Evolutionary conservation across 208 protist species (phyloP).

Genomic region (Crithidia thermophila): DNA sequence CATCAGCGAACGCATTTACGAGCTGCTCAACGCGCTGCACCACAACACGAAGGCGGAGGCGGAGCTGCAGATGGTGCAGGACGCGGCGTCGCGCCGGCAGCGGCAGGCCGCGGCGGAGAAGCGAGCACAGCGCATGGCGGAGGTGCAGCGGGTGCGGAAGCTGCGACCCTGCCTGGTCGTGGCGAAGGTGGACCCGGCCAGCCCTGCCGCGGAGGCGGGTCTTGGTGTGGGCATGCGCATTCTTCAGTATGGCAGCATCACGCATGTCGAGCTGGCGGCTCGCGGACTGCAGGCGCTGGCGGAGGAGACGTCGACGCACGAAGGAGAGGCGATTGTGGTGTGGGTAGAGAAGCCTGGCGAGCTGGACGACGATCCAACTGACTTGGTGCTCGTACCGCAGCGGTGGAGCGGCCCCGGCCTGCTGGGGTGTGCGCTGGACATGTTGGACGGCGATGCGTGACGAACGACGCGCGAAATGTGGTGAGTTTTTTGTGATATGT

Average conservation of each 20-base stretch:
- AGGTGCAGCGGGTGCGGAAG: conserved; percentile 29
- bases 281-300: conserved; percentile 45
- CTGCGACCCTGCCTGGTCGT: conserved; percentile 56
- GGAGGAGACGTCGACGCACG: conserved; percentile 38
- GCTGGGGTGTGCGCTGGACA: conserved; percentile 77
- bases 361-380: conserved; percentile 22
- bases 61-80: conserved; percentile 53
- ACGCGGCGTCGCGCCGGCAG: conserved; percentile 29
- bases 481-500: no score
- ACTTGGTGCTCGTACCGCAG: conserved; percentile 70
- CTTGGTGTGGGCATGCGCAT: conserved; percentile 49
- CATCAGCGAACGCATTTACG: conserved; percentile 52
- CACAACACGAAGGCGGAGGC: conserved; percentile 50
- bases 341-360: conserved; percentile 55
- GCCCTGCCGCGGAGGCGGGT: conserved; percentile 64
- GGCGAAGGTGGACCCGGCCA: conserved; percentile 38
- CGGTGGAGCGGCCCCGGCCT: conserved; percentile 70
- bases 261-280: conserved; percentile 32
- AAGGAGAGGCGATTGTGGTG: conserved; percentile 55
- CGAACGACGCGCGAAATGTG: no score
- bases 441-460: conserved; percentile 10
- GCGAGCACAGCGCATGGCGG: conserved; percentile 35
- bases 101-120: conserved; percentile 34
- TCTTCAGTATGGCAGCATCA: conserved; percentile 67
- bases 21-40: conserved; percentile 68